Evolutionary conservation across 768 basidiomycete species (phyloP).

Genomic region (Galerina sulciceps): DNA sequence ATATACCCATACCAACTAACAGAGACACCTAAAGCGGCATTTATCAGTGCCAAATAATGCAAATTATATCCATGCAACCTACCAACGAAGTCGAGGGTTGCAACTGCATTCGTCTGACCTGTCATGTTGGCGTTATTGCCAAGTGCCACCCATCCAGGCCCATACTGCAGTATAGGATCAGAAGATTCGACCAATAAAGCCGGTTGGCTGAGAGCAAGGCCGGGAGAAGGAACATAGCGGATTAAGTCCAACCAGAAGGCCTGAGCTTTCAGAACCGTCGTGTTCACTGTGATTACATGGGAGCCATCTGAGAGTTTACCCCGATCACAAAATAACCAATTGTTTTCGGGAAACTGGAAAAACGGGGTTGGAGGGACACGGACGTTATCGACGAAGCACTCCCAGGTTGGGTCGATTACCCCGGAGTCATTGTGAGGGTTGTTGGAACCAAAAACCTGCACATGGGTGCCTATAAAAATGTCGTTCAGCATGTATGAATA

Average conservation of each 20-base stretch:
- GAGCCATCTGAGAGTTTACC: constrained; percentile 22
- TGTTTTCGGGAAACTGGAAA: constrained; percentile 25
- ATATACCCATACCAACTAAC: constrained; percentile 30
- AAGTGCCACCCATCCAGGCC: constrained; percentile 23
- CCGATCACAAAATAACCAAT: constrained; percentile 27
- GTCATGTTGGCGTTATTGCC: constrained; percentile 24
- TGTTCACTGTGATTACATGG: constrained; percentile 28
- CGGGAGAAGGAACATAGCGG: constrained; percentile 28
- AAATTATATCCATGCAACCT: background rate
- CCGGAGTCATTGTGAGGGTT: constrained; percentile 19
- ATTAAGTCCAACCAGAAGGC: constrained; percentile 35
- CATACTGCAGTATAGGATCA: constrained; percentile 25
- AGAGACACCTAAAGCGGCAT: constrained; percentile 16
- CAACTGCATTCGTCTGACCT: constrained; percentile 9
- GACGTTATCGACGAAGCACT: constrained; percentile 27
- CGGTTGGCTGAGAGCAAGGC: constrained; percentile 15
- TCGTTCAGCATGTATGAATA: background rate
- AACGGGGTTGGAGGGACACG: constrained; percentile 20
- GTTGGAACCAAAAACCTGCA: constrained; percentile 21
- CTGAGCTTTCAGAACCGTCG: constrained; percentile 18
- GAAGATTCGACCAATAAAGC: constrained; percentile 20
- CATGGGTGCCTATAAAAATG: constrained; percentile 11
- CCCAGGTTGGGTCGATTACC: constrained; percentile 24
- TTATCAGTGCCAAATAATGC: background rate
- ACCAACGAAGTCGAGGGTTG: constrained; percentile 28